A percentile compares a stretch with the other conserved stretches of the same genome.
phyloP scores from a whole-genome alignment of 768 basidiomycete species.

The Sarcodon sp. region DNA sequence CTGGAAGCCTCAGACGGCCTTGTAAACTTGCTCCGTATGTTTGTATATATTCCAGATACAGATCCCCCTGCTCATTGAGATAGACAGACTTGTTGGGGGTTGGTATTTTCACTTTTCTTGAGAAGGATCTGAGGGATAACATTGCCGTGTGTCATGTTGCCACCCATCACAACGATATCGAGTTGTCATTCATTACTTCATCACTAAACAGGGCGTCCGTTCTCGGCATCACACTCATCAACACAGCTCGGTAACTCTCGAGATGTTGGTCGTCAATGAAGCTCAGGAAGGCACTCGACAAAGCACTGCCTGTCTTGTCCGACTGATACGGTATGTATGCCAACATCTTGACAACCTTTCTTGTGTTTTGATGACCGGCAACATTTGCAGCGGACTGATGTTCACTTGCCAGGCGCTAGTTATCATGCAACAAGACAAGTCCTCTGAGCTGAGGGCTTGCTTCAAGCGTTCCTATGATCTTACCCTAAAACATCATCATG shows the following conservation, averaged over 20 bases:
- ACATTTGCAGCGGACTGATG: constrained; percentile 38
- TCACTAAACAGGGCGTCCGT: constrained; percentile 46
- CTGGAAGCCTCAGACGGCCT: constrained; percentile 85
- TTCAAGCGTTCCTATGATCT: constrained; percentile 63
- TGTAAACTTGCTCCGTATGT: constrained; percentile 54
- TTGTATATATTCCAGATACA: background rate
- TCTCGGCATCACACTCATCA: constrained; percentile 30
- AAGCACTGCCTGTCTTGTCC: constrained; percentile 50
- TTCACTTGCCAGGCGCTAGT: constrained; percentile 57
- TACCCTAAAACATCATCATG: constrained; percentile 53
- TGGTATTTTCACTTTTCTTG: constrained; percentile 62
- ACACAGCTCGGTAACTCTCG: constrained; percentile 39
- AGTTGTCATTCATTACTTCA: background rate
- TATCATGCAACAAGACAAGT: constrained; percentile 43
- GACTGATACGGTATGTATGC: constrained; percentile 44
- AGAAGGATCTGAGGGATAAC: constrained; percentile 56
- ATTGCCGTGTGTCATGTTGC: constrained; percentile 32
- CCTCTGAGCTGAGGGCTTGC: constrained; percentile 46
- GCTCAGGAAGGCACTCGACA: constrained; percentile 26
- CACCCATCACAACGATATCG: constrained; percentile 1
- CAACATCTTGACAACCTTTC: background rate
- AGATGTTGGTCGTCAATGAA: constrained; percentile 45
- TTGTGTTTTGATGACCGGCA: background rate
- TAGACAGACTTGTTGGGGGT: constrained; percentile 50
- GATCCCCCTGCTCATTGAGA: background rate